phyloP scores from a whole-genome alignment of 495 filamentous ascomycete genomes.

The Gamarada debralockiae region DNA sequence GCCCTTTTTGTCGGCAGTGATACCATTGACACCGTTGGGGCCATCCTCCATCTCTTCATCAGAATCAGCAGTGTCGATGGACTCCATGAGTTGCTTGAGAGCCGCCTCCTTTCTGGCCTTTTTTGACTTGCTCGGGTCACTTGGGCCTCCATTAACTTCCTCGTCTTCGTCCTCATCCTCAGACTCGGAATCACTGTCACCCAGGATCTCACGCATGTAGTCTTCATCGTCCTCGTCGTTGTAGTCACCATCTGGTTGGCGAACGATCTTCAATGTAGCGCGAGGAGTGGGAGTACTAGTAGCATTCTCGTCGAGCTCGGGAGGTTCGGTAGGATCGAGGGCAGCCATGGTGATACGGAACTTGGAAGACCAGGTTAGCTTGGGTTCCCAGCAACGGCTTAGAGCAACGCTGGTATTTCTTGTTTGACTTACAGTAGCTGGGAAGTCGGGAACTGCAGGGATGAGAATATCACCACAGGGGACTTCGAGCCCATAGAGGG shows the following conservation, averaged over 20 bases:
- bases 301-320: constrained; percentile 55
- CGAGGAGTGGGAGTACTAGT: constrained; percentile 48
- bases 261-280: constrained; percentile 87
- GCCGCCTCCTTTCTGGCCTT: constrained; percentile 70
- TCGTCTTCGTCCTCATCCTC: constrained; percentile 45
- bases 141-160: constrained; percentile 81
- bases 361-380: constrained; percentile 63
- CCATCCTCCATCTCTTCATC: constrained; percentile 62
- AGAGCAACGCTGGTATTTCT: neutral
- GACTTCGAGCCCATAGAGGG: constrained; percentile 86
- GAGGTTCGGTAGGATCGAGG: constrained; percentile 79
- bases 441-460: constrained; percentile 67
- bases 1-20: constrained; percentile 62
- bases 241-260: constrained; percentile 48
- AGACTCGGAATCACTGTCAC: constrained; percentile 40
- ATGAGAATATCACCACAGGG: constrained; percentile 73
- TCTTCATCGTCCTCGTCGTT: constrained; percentile 59
- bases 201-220: constrained; percentile 47
- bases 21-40: constrained; percentile 36
- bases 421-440: constrained; percentile 68
- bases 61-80: constrained; percentile 57
- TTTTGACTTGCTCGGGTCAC: constrained; percentile 83
- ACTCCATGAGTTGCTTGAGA: constrained; percentile 66
- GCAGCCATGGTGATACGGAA: constrained; percentile 98
- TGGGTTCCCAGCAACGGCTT: neutral